These are phyloP conservation scores for Acorus gramineus DNA, from an alignment of 106 monocot species.

Conservation along the genomic window DNA sequence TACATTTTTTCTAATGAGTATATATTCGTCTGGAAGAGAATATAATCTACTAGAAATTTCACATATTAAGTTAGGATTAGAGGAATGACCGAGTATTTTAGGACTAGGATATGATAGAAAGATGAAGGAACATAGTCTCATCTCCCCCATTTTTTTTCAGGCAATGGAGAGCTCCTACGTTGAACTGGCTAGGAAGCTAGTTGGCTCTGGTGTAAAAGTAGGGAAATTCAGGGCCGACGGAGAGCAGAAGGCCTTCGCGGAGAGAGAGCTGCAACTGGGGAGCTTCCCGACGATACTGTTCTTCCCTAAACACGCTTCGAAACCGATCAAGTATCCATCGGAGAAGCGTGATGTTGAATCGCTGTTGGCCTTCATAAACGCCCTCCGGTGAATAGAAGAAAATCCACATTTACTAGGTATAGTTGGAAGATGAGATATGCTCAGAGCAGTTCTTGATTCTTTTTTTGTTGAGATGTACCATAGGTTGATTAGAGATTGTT, in stretches of 20 bases:
- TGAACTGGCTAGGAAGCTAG: constrained; percentile 1
- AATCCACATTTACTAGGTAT: too few relatives aligned
- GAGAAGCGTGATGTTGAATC: constrained; percentile 3
- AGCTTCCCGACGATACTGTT: constrained; percentile 10
- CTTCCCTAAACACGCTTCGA: constrained; percentile 1
- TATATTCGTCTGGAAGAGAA: neutral
- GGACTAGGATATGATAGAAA: too few relatives aligned
- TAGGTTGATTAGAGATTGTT: too few relatives aligned
- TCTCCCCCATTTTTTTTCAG: neutral
- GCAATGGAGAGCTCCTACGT: constrained; percentile 8
- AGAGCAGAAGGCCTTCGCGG: constrained; percentile 1
- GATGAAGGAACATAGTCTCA: neutral
- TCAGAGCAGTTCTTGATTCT: too few relatives aligned
- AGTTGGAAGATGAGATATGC: too few relatives aligned
- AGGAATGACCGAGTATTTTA: too few relatives aligned
- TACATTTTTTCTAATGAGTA: neutral
- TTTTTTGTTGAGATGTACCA: too few relatives aligned
- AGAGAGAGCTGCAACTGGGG: constrained; percentile 3
- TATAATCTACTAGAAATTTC: too few relatives aligned
- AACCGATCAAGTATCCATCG: constrained; percentile 5
- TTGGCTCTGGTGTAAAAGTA: neutral
- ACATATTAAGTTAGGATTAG: too few relatives aligned
- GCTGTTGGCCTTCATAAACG: neutral
- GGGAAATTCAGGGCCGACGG: constrained; percentile 2
- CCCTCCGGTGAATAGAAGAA: too few relatives aligned